These are phyloP conservation scores for Trichoderma semiorbis DNA, from an alignment of 2,329 filamentous ascomycete species.

Conservation along the genomic window DNA sequence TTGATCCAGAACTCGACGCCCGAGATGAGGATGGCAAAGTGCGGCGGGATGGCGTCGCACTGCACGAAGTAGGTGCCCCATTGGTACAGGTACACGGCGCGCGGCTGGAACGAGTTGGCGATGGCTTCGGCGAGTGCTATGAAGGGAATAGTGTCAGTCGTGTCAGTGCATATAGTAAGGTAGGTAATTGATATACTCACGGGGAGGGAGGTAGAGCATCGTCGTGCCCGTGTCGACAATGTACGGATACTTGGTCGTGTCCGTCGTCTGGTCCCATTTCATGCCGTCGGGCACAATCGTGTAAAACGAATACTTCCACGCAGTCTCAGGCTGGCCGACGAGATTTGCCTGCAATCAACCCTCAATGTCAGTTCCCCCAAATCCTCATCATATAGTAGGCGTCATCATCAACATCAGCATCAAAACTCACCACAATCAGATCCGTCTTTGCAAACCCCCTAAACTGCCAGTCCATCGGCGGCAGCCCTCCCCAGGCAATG, in stretches of 20 bases:
- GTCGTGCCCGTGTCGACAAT: slow-evolving; percentile 53
- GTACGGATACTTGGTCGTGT: slow-evolving; percentile 44
- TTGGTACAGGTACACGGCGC: slow-evolving; percentile 44
- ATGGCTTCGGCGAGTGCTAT: slow-evolving; percentile 47
- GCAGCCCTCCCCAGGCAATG: slow-evolving; percentile 46
- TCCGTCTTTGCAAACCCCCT: slow-evolving; percentile 35
- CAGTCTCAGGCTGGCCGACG: slow-evolving; percentile 34
- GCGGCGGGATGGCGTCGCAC: slow-evolving; percentile 46
- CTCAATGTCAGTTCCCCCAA: background rate
- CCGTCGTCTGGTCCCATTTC: slow-evolving; percentile 40
- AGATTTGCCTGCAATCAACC: slow-evolving; percentile 43
- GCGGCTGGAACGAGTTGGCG: slow-evolving; percentile 44
- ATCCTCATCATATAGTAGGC: background rate
- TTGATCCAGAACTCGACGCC: slow-evolving; percentile 46
- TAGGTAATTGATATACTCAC: slow-evolving; percentile 31
- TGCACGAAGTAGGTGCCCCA: slow-evolving; percentile 48
- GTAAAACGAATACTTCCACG: slow-evolving; percentile 50
- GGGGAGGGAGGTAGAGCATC: slow-evolving; percentile 47
- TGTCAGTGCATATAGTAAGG: background rate
- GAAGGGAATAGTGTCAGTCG: background rate
- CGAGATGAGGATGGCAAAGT: slow-evolving; percentile 44
- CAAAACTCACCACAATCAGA: slow-evolving; percentile 43
- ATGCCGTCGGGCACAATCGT: slow-evolving; percentile 50
- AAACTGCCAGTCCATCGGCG: slow-evolving; percentile 34
- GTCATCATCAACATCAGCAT: background rate